phyloP scores from a whole-genome alignment of 1,139 yeast species.

The Tardiomyces depauwii region DNA sequence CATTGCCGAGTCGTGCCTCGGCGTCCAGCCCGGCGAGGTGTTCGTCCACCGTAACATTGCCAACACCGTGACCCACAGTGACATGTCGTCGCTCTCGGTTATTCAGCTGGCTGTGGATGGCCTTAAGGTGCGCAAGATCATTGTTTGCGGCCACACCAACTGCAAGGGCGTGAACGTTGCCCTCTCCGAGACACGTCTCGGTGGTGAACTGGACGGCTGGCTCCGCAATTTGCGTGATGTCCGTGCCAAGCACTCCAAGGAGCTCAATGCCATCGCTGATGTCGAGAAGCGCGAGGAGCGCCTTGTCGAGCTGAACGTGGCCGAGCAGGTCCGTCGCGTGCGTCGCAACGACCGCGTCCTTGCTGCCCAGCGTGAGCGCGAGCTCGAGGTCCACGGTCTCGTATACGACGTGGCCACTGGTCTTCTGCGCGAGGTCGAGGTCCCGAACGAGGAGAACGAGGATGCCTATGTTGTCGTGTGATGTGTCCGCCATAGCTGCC shows the following conservation, averaged over 20 bases:
- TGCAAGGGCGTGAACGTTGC: slow-evolving; percentile 96
- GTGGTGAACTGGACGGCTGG: slow-evolving; percentile 74
- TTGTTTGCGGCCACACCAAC: slow-evolving; percentile 96
- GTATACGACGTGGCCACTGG: slow-evolving; percentile 84
- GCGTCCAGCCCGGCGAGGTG: slow-evolving; percentile 78
- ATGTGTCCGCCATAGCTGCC: neutral
- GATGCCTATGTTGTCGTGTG: slow-evolving; percentile 11
- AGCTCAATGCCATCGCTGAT: slow-evolving; percentile 28
- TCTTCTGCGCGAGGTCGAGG: slow-evolving; percentile 36
- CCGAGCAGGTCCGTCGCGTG: slow-evolving; percentile 43
- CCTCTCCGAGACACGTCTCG: slow-evolving; percentile 53
- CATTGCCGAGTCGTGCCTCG: slow-evolving; percentile 70
- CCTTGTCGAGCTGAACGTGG: slow-evolving; percentile 72
- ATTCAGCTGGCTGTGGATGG: slow-evolving; percentile 87
- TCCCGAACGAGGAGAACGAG: slow-evolving; percentile 21
- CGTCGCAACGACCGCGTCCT: slow-evolving; percentile 67
- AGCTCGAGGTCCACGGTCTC: slow-evolving; percentile 81
- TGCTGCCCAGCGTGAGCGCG: slow-evolving; percentile 56
- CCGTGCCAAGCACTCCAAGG: slow-evolving; percentile 41
- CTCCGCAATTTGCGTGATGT: slow-evolving; percentile 62
- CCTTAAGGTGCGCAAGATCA: slow-evolving; percentile 67
- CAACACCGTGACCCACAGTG: slow-evolving; percentile 62
- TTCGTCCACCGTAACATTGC: slow-evolving; percentile 94
- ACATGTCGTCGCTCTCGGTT: slow-evolving; percentile 69
- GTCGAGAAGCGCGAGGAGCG: slow-evolving; percentile 44